Base-by-base conservation (phyloP, 305 asterid species). In the Fraxinus dipetala region DNA sequence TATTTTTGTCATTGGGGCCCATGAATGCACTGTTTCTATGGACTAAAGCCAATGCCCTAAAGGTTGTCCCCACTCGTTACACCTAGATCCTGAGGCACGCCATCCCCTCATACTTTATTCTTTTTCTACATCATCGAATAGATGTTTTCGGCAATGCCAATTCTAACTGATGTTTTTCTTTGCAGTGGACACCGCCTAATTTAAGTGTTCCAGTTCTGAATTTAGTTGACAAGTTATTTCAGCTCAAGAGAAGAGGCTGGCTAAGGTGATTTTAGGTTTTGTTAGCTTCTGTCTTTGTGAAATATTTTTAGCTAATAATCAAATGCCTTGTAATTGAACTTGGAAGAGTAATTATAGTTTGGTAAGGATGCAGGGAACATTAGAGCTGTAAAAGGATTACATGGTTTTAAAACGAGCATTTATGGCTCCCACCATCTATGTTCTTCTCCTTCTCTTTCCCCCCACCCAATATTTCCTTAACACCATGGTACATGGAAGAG, bases 131-230 rank as follows among this genome's bases (percentile, higher is more conserved):
- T 16, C 13, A 32, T 72, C 14, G 0, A 13, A 75, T 70, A 48
- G 31, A 56, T 63, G 67, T 54, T 81, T 81, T 76, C 67, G 30
- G 81, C 67, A 54, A 31, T 83, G 87, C 86, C 82, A 81, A 72
- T 75, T 81, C 77, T 82, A 40, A 81, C 73, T 78, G 76, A 72
- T 72, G 11, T 75, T 72, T 83, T 84, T 70, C 79, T 85, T 85
- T 90, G 93, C 97, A 96, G 99, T 96, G 99, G 99, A 88, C 94
- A 69, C 98, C 99, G 0, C 97, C 98, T 78, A 96, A 96, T 83
- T 86, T 96, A 84, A 94, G 97, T 82, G 93, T 96, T 82, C 98
- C 99, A 10, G 89, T 96, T 76, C 84, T 96, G 87, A 96, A 93
- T 90, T 90, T 96, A 79, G 99, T 96, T 85, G 98, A 96, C 84